Conservation (phyloP, 805 yeast species). For the Hanseniaspora taiwanica region DNA sequence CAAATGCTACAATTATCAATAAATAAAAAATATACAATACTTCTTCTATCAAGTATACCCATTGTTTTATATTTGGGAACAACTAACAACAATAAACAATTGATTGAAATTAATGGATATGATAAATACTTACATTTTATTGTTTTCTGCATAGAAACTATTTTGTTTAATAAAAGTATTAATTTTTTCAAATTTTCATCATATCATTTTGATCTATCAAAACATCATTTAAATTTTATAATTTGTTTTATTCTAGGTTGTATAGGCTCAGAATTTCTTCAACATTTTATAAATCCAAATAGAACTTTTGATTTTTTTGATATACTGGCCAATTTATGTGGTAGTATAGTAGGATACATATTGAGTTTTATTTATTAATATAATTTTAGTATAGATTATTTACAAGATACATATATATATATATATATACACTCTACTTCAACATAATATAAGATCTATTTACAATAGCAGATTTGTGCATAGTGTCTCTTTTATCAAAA, state of each 20-base stretch:
- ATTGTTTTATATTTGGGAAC: conserved; percentile 7
- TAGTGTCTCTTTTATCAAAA: conserved; percentile 66
- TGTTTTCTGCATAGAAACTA: conserved; percentile 34
- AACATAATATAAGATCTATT: conserved; percentile 68
- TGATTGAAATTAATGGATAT: conserved; percentile 24
- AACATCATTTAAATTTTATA: conserved; percentile 23
- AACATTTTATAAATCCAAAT: conserved; percentile 28
- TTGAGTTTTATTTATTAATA: neutral
- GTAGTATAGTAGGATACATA: conserved; percentile 8
- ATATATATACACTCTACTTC: conserved; percentile 12
- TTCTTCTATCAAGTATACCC: conserved; percentile 9
- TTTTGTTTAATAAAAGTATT: conserved; percentile 30
- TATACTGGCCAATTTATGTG: conserved; percentile 26
- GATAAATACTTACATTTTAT: conserved; percentile 40
- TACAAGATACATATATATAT: conserved; percentile 3
- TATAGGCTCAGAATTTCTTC: conserved; percentile 38
- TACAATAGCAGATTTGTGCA: conserved; percentile 78
- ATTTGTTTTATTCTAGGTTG: conserved; percentile 36
- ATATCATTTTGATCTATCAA: neutral
- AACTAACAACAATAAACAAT: conserved; percentile 6
- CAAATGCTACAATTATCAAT: conserved; percentile 2
- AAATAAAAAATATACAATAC: conserved; percentile 10
- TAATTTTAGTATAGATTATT: too few relatives aligned
- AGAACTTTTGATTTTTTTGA: conserved; percentile 38
- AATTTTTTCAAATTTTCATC: neutral